Evolutionary conservation across 2,329 filamentous ascomycete species (phyloP).

Genomic region (Exophiala aquamarina): DNA sequence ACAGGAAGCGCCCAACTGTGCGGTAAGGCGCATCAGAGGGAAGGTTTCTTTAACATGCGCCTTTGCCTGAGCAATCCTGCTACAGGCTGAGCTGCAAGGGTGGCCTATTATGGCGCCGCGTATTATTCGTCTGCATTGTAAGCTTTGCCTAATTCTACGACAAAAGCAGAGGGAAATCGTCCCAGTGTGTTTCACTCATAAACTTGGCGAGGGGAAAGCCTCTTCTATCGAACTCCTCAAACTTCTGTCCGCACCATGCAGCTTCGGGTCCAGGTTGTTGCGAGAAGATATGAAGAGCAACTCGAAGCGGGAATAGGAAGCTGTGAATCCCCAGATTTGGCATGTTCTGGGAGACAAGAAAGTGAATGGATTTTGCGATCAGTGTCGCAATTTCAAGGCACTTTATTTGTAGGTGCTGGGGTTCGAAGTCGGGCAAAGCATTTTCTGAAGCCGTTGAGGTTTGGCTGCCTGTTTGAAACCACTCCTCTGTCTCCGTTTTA

Average conservation of each 20-base stretch:
- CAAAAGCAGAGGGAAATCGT: slow-evolving; percentile 7
- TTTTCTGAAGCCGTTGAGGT: too few relatives aligned
- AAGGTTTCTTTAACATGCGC: too few relatives aligned
- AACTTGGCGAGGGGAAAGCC: slow-evolving; percentile 13
- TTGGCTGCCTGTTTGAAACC: too few relatives aligned
- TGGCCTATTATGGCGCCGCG: too few relatives aligned
- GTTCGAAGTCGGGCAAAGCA: too few relatives aligned
- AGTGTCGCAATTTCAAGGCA: slow-evolving; percentile 3
- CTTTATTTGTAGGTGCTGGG: slow-evolving; percentile 2
- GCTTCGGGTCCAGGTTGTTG: background rate
- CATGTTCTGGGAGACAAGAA: slow-evolving; percentile 10
- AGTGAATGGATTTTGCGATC: slow-evolving; percentile 12
- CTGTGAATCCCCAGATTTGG: slow-evolving; percentile 7
- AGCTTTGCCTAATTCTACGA: too few relatives aligned
- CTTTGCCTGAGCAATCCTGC: too few relatives aligned
- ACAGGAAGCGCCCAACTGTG: too few relatives aligned
- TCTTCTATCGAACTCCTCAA: slow-evolving; percentile 9
- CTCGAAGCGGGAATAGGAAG: slow-evolving; percentile 8
- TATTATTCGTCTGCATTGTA: too few relatives aligned
- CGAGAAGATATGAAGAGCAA: slow-evolving; percentile 8
- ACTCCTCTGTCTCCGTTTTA: too few relatives aligned
- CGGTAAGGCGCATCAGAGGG: too few relatives aligned
- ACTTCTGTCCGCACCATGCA: slow-evolving; percentile 1
- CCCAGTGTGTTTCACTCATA: slow-evolving; percentile 7
- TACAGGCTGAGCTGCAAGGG: too few relatives aligned